Percentiles rank a stretch among this genome's conserved stretches.
Conservation (phyloP, 768 basidiomycete genomes). For the Boletus speciosus region DNA sequence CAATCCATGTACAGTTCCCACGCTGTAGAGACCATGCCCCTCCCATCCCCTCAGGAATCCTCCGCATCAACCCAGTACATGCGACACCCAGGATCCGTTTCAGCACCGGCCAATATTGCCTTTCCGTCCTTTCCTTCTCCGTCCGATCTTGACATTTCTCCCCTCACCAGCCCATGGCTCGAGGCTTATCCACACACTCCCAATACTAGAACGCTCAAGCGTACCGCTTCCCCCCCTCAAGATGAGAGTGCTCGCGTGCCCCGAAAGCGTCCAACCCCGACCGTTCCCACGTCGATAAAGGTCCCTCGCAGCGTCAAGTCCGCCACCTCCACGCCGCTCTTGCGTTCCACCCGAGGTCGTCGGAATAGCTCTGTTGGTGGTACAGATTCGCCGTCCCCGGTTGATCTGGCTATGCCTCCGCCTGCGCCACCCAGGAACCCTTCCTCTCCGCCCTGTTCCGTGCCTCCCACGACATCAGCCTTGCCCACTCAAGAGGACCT, state of each 20-base stretch:
- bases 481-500: constrained; percentile 15
- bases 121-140: constrained; percentile 53
- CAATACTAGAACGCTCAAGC: constrained; percentile 38
- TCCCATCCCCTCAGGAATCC: constrained; percentile 30
- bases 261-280: constrained; percentile 53
- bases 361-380: constrained; percentile 42
- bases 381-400: constrained; percentile 76
- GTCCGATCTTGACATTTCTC: constrained; percentile 68
- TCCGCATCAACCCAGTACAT: constrained; percentile 28
- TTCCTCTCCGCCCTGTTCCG: constrained; percentile 15
- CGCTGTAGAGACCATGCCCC: constrained; percentile 23
- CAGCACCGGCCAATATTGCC: constrained; percentile 72
- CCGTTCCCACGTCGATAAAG: constrained; percentile 23
- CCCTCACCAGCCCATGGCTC: constrained; percentile 79
- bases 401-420: constrained; percentile 87
- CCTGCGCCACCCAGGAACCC: constrained; percentile 52
- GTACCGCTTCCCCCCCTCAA: constrained; percentile 53
- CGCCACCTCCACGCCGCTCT: constrained; percentile 56
- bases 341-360: constrained; percentile 44
- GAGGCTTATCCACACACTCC: constrained; percentile 49
- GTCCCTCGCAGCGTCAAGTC: constrained; percentile 38
- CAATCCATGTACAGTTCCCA: constrained; percentile 26
- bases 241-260: constrained; percentile 47
- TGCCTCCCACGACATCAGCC: neutral
- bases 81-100: constrained; percentile 44